Conservation (phyloP, 352 stramenopile species). For the Phytophthora pini region DNA sequence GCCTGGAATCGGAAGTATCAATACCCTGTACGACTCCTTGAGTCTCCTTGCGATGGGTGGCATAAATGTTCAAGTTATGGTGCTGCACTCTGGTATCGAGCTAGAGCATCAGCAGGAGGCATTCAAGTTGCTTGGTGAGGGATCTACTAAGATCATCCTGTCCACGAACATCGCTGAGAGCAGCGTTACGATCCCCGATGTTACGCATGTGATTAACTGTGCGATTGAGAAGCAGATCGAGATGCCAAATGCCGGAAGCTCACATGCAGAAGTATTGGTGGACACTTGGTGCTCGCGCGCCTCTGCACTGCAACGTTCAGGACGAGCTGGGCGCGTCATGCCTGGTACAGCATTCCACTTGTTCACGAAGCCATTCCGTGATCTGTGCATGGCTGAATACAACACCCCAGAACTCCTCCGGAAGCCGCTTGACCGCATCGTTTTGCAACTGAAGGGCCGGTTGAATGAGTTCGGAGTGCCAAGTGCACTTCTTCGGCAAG, state of each 20-base stretch:
- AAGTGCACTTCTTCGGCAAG: slow-evolving; percentile 69
- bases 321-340: slow-evolving; percentile 93
- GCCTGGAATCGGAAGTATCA: slow-evolving; percentile 95
- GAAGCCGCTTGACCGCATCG: slow-evolving; percentile 83
- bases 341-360: slow-evolving; percentile 93
- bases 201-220: slow-evolving; percentile 91
- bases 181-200: slow-evolving; percentile 95
- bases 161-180: slow-evolving; percentile 98
- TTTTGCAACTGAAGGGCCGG: slow-evolving; percentile 80
- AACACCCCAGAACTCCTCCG: slow-evolving; percentile 83
- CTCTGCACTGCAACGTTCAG: slow-evolving; percentile 84
- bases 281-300: slow-evolving; percentile 95
- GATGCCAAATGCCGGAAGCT: slow-evolving; percentile 74
- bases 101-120: slow-evolving; percentile 79
- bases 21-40: slow-evolving; percentile 82
- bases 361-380: slow-evolving; percentile 75
- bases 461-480: slow-evolving; percentile 76
- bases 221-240: slow-evolving; percentile 88
- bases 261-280: slow-evolving; percentile 75
- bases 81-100: slow-evolving; percentile 78
- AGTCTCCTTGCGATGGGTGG: slow-evolving; percentile 34
- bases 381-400: slow-evolving; percentile 78
- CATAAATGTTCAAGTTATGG: slow-evolving; percentile 55
- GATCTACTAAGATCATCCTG: slow-evolving; percentile 93
- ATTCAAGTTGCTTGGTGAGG: slow-evolving; percentile 53